A percentile compares a stretch with the other conserved stretches of the same genome.
Conservation (phyloP, 129 eudicot species). For the Cynara cardunculus region DNA sequence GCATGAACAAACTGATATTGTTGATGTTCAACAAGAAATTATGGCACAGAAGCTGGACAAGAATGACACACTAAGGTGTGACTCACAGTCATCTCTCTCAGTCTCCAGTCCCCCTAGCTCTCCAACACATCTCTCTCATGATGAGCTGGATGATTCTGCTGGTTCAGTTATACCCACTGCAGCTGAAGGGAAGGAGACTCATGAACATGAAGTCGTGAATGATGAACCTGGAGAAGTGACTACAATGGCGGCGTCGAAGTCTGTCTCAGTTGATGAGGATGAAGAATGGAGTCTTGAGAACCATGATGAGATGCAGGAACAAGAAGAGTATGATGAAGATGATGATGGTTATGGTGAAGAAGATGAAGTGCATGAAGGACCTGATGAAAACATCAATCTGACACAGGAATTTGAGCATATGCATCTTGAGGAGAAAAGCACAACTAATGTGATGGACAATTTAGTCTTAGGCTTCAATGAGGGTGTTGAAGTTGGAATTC, state of each 20-base stretch:
- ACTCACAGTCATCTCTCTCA: constrained; percentile 82
- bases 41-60: constrained; percentile 34
- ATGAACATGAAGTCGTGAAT: constrained; percentile 23
- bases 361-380: constrained; percentile 79
- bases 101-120: constrained; percentile 89
- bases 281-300: constrained; percentile 83
- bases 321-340: constrained; percentile 91
- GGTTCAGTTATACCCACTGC: constrained; percentile 39
- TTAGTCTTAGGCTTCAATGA: constrained; percentile 84
- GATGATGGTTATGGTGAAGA: constrained; percentile 82
- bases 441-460: constrained; percentile 48
- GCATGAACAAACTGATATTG: constrained; percentile 36
- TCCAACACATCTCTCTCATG: constrained; percentile 82
- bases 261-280: constrained; percentile 61
- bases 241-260: constrained; percentile 30
- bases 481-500: constrained; percentile 84
- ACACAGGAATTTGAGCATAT: constrained; percentile 55
- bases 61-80: constrained; percentile 47
- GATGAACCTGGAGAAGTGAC: constrained; percentile 35
- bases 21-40: constrained; percentile 32
- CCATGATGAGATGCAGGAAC: constrained; percentile 67
- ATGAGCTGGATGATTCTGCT: constrained; percentile 84
- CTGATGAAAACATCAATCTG: constrained; percentile 55
- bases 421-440: constrained; percentile 49
- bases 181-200: constrained; percentile 39